phyloP scores from a whole-genome alignment of 2,329 filamentous ascomycete species.

The Scytalidium lignicola region DNA sequence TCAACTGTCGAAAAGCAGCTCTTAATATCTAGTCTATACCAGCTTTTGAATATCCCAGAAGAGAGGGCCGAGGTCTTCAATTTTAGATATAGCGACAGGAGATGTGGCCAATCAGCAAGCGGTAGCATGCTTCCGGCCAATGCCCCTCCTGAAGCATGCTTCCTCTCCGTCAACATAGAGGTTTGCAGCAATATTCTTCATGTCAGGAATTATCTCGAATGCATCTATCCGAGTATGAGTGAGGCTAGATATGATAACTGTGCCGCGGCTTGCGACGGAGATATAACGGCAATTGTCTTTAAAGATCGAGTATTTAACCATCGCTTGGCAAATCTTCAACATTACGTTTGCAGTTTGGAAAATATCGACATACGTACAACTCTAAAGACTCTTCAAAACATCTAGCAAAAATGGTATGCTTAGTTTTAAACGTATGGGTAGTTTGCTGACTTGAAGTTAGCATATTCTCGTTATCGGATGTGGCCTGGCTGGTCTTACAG shows the following conservation, averaged over 20 bases:
- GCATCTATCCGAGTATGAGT: background rate
- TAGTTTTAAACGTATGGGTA: background rate
- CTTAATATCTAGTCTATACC: too few relatives aligned
- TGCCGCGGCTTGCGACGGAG: background rate
- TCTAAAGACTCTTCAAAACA: too few relatives aligned
- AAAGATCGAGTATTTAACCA: background rate
- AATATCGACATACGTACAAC: background rate
- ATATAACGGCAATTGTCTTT: background rate
- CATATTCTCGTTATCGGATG: constrained; percentile 15
- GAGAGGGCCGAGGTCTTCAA: background rate
- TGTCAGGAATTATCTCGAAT: background rate
- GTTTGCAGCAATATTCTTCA: too few relatives aligned
- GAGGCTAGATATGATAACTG: background rate
- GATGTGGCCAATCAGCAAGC: background rate
- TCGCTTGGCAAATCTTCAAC: background rate
- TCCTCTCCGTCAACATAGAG: background rate
- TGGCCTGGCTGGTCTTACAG: constrained; percentile 14
- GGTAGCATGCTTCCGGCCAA: background rate
- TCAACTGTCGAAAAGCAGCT: background rate
- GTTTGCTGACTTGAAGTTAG: constrained; percentile 1
- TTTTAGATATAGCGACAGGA: background rate
- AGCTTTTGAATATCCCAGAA: background rate
- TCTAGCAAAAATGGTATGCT: background rate
- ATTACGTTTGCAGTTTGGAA: background rate
- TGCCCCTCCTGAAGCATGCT: background rate